Evolutionary conservation across 306 rosid genomes (phyloP), one percentile per base, ranked within the genome.

Genomic region (Trifolium dubium): DNA sequence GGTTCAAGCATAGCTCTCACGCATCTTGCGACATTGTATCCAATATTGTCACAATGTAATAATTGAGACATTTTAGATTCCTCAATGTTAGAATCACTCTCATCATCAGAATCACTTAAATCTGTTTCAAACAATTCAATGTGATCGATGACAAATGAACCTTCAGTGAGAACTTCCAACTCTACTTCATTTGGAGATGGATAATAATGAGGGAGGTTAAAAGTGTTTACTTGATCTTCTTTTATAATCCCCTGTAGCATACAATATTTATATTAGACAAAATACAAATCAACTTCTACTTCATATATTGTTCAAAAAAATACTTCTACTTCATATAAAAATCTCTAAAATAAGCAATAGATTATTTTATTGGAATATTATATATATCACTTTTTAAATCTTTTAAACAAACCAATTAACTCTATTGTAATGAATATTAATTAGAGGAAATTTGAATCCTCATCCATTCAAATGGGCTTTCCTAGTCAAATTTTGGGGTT

Each of bases 1-100:
- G 88, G 81, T 77, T 81, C 86, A 12, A 69, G 79, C 75, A 83
- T 83, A 9, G 81, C 85, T 39, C 85, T 86, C 70, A 84, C 73
- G 61, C 75, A 76, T 31, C 17, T 68, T 8, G 90, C 79, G 0
- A 79, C 28, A 13, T 55, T 76, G 60, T 83, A 83, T 72, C 71
- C 75, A 13, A n/a, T 32, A 0, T 70, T 65, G 54, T 35, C 6
- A 5, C 8, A 35, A 35, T 5, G 39, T 5, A 50, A 18, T 3
- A 59, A 47, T n/a, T 64, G 31, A 43, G n/a, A 17, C 15, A 41
- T 56, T 53, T 10, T 29, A 6, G 13, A 29, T 39, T 66, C n/a
- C n/a, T n/a, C 75, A 6, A 4, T 32, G 0, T 67, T 55, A 2
- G 8, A 9, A 60, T 46, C 15, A 32, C 35, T 76, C 37, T 35